Evolutionary conservation across 2,329 filamentous ascomycete species (phyloP), one percentile per base, ranked within the genome.

Genomic region (Fusarium oxysporum): DNA sequence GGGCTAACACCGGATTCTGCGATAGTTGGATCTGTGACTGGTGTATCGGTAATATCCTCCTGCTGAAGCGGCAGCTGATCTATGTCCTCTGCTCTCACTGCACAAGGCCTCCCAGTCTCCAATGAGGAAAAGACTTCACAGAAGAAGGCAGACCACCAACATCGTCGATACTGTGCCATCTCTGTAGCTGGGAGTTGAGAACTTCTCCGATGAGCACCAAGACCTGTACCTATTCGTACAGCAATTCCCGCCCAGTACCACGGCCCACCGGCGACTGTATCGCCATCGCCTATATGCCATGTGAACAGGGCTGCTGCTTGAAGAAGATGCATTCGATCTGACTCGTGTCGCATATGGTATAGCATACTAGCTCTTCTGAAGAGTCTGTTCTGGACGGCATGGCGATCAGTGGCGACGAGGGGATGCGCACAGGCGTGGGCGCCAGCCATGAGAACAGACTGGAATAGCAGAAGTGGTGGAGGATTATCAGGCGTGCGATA

Each of bases 171-270:
- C 33, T 77, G 76, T 2, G 76, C 72, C 56, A 67, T 77, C 13
- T 77, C 76, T 2, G 62, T 57, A 4, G 58, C 63, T 3, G 76
- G 76, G 1, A 77, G 71, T 14, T 74, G 74, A 1, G 63, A 63
- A 32, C 76, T 78, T 8, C 50, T 62, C 5, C 76, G 64, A 16
- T 77, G 76, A 3, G 72, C 66, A 3, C 76, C 76, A 0, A 76
- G 61, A 0, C 76, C 76, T 0, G 72, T 69, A 1, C 70, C 76
- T 13, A 77, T 78, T 1, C 74, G 74, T 3, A 77, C 48, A 3
- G 76, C 76, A 10, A 77, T 71, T 8, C 76, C 76, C 3, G 76
- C 62, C 76, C 76, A 78, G 8, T 77, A 77, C 76, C 76, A 77
- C 1, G 76, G 76, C 0, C 76, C 76, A 0, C 76, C 74, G 0